Evolutionary conservation across 73 alveolate genomes (phyloP).

Genomic region (Blepharisma japonicum): DNA sequence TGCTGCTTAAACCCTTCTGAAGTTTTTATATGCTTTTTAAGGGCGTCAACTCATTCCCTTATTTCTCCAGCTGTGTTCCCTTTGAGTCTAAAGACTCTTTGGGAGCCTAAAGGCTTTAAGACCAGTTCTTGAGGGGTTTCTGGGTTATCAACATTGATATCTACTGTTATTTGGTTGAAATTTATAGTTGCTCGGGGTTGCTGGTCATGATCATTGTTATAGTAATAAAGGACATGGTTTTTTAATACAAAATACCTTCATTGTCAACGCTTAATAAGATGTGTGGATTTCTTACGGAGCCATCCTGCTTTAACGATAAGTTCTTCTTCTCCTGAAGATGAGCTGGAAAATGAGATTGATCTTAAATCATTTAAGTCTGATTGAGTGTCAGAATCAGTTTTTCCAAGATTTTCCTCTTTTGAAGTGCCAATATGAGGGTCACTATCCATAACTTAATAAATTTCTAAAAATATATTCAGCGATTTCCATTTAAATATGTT

Average conservation of each 20-base stretch:
- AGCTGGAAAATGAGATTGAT: too few species aligned
- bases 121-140: constrained; percentile 3
- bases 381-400: too few species aligned
- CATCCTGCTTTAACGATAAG: constrained; percentile 10
- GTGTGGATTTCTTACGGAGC: constrained; percentile 21
- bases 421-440: too few species aligned
- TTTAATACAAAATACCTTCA: constrained; percentile 8
- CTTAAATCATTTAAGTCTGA: too few species aligned
- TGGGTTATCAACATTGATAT: neutral
- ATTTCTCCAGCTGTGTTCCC: neutral
- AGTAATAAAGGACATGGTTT: neutral
- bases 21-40: neutral
- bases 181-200: neutral
- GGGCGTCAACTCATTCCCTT: neutral
- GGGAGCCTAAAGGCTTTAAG: neutral
- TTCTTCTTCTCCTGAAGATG: neutral
- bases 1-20: constrained; percentile 11
- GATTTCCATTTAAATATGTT: too few species aligned
- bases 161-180: neutral
- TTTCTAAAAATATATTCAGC: too few species aligned
- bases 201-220: constrained; percentile 8
- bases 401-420: too few species aligned
- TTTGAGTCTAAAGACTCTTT: constrained; percentile 24
- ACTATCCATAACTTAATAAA: too few species aligned
- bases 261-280: constrained; percentile 26